These are phyloP conservation scores for Neurospora sp. DNA, from an alignment of 495 filamentous ascomycete species.

Conservation along the genomic window DNA sequence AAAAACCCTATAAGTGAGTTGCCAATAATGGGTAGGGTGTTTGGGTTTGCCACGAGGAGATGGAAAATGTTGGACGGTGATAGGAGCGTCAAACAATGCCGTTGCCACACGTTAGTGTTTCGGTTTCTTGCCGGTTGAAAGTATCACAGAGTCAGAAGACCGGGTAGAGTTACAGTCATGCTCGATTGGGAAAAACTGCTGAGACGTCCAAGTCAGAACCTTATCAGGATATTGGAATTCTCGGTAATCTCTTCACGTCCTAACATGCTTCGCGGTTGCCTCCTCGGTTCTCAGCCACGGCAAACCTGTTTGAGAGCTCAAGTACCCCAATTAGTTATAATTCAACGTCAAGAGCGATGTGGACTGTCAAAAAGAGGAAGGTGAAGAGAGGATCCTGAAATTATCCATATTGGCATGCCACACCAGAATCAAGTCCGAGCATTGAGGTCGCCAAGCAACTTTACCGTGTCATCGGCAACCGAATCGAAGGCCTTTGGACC, in stretches of 20 bases:
- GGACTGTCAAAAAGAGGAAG: background rate
- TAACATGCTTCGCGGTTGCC: background rate
- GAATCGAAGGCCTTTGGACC: background rate
- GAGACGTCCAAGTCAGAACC: background rate
- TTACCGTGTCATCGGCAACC: background rate
- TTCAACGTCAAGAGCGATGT: background rate
- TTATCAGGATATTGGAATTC: background rate
- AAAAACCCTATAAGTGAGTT: background rate
- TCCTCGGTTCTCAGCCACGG: background rate
- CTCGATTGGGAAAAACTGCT: background rate
- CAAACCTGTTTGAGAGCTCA: background rate
- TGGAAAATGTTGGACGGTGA: background rate
- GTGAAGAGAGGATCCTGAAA: background rate
- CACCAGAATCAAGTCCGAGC: background rate
- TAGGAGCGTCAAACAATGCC: background rate
- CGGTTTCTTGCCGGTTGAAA: background rate
- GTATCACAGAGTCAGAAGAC: background rate
- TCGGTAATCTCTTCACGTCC: background rate
- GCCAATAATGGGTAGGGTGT: background rate
- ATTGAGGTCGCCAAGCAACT: background rate
- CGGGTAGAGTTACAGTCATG: background rate
- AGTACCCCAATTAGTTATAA: background rate
- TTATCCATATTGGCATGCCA: background rate
- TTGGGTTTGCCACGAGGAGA: background rate
- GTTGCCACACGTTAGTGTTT: background rate